Evolutionary conservation across 2,329 filamentous ascomycete genomes (phyloP).

Genomic region (Ramularia collo-cygni): DNA sequence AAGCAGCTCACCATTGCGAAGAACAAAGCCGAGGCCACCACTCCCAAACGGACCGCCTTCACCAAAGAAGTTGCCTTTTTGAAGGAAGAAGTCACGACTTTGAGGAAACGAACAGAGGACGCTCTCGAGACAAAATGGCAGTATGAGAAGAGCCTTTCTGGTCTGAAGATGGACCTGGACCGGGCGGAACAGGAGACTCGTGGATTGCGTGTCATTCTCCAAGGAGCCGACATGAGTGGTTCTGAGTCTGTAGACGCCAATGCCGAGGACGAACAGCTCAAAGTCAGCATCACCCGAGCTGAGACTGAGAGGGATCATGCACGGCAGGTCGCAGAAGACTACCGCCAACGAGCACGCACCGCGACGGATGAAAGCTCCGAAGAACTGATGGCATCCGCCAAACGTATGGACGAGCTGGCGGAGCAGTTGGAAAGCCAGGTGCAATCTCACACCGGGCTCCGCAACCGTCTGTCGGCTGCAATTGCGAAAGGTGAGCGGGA

Average conservation of each 20-base stretch:
- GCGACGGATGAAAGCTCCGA: slow-evolving; percentile 27
- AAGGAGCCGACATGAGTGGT: slow-evolving; percentile 62
- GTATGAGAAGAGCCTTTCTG: slow-evolving; percentile 80
- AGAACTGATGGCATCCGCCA: slow-evolving; percentile 66
- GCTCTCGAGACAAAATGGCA: slow-evolving; percentile 94
- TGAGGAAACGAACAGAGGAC: slow-evolving; percentile 84
- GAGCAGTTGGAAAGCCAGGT: slow-evolving; percentile 74
- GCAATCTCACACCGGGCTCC: slow-evolving; percentile 66
- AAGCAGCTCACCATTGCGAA: slow-evolving; percentile 70
- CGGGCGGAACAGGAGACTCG: slow-evolving; percentile 88
- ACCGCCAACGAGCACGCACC: slow-evolving; percentile 59
- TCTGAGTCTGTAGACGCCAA: slow-evolving; percentile 18
- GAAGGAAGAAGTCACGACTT: slow-evolving; percentile 73
- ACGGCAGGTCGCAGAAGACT: slow-evolving; percentile 55
- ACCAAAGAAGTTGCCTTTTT: slow-evolving; percentile 74
- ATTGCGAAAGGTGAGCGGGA: slow-evolving; percentile 78
- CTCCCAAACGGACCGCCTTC: slow-evolving; percentile 70
- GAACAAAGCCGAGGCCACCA: slow-evolving; percentile 59
- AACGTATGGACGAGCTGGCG: slow-evolving; percentile 72
- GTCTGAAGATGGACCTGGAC: slow-evolving; percentile 93
- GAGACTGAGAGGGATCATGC: slow-evolving; percentile 68
- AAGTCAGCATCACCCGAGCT: slow-evolving; percentile 61
- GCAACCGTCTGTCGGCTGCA: slow-evolving; percentile 68
- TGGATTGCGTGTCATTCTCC: slow-evolving; percentile 69
- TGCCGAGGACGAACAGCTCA: slow-evolving; percentile 41